phyloP scores from a whole-genome alignment of 495 filamentous ascomycete genomes.

The Podospora sp. region DNA sequence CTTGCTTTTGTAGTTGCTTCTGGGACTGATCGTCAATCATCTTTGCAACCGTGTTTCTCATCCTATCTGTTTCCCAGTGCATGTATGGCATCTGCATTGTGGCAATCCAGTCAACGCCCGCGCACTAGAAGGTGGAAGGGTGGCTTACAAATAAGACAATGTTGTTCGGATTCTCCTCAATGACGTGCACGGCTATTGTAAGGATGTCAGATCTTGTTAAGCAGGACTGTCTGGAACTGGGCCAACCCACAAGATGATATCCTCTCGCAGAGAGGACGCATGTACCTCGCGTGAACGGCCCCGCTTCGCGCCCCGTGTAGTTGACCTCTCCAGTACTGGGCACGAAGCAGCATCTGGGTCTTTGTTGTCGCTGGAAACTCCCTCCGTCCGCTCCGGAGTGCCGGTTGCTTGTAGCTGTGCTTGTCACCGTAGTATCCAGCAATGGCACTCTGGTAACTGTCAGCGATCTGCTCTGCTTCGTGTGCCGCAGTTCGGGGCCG shows the following conservation, averaged over 20 bases:
- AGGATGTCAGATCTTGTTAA: conserved; percentile 12
- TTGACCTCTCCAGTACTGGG: conserved; percentile 38
- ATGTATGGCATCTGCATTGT: conserved; percentile 64
- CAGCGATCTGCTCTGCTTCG: background rate
- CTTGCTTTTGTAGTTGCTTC: conserved; percentile 10
- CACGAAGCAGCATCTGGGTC: conserved; percentile 31
- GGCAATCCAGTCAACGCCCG: background rate
- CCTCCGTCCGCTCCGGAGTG: conserved; percentile 7
- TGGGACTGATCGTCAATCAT: conserved; percentile 21
- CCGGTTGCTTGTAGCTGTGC: conserved; percentile 15
- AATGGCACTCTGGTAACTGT: conserved; percentile 22
- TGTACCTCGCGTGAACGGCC: conserved; percentile 41
- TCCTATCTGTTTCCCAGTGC: conserved; percentile 64
- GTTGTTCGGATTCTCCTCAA: conserved; percentile 35
- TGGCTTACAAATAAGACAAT: conserved; percentile 44
- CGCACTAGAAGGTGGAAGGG: background rate
- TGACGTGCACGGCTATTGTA: background rate
- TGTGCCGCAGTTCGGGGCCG: background rate
- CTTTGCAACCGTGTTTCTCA: conserved; percentile 35
- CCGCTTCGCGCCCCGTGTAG: conserved; percentile 30
- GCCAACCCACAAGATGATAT: conserved; percentile 32
- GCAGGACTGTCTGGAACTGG: background rate
- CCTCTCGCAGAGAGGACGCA: conserved; percentile 39
- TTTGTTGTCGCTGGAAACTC: background rate
- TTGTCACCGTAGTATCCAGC: conserved; percentile 27